These are phyloP conservation scores for Pharus latifolius DNA, from an alignment of 176 grass and related monocot species.

Conservation along the genomic window DNA sequence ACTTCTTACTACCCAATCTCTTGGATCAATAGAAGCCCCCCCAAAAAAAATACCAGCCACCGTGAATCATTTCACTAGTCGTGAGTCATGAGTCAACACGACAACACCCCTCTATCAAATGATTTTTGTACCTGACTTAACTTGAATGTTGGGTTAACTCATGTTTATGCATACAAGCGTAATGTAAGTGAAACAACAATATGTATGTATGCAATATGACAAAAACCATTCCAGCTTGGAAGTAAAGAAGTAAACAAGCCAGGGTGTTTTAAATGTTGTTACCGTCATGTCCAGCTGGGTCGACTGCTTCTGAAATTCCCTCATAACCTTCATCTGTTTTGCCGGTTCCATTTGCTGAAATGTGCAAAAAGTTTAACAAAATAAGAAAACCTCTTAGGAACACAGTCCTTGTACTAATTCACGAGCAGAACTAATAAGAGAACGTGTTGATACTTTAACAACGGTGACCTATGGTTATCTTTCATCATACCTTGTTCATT, in stretches of 20 bases:
- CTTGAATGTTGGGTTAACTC: neutral
- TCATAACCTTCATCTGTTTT: slow-evolving; percentile 90
- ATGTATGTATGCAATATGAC: neutral
- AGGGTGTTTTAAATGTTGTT: slow-evolving; percentile 16
- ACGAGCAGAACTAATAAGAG: slow-evolving; percentile 12
- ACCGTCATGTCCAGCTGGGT: slow-evolving; percentile 98
- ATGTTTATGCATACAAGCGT: neutral
- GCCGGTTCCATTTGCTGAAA: slow-evolving; percentile 97
- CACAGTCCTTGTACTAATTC: neutral
- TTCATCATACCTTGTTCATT: slow-evolving; percentile 86
- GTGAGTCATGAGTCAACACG: too few relatives aligned
- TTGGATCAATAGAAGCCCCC: neutral
- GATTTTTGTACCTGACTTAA: neutral
- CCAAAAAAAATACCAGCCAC: neutral
- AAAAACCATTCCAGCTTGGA: neutral
- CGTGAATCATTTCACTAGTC: neutral
- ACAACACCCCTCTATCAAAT: neutral
- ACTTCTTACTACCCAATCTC: too few relatives aligned
- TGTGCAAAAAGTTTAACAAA: neutral
- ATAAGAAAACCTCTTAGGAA: slow-evolving; percentile 5
- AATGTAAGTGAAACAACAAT: neutral
- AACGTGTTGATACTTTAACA: neutral
- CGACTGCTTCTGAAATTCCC: slow-evolving; percentile 96
- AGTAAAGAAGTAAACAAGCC: neutral
- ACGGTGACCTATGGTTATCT: slow-evolving; percentile 11